phyloP scores from a whole-genome alignment of 495 filamentous ascomycete genomes.

The Lasiosphaeria hispida region DNA sequence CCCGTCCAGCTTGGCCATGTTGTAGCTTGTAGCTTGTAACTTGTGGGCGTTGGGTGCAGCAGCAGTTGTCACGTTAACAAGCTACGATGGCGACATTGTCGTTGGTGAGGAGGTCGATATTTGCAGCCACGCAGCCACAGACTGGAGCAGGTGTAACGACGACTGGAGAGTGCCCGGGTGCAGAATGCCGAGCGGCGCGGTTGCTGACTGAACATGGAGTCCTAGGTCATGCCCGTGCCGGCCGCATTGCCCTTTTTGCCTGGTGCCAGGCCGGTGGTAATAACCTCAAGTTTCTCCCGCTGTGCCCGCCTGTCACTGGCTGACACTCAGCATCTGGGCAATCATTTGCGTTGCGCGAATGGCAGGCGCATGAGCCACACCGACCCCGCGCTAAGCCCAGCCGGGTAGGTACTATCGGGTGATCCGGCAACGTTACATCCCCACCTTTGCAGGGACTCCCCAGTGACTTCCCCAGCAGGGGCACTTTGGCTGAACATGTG shows the following conservation, averaged over 20 bases:
- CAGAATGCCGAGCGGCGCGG: not conserved
- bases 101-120: not conserved
- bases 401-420: slow-evolving; percentile 17
- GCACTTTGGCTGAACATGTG: not conserved
- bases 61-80: slow-evolving; percentile 26
- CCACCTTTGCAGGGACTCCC: not conserved
- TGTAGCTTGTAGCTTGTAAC: not conserved
- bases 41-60: slow-evolving; percentile 6
- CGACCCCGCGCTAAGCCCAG: slow-evolving; percentile 1
- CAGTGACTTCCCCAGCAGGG: not conserved
- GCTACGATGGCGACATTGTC: slow-evolving; percentile 24
- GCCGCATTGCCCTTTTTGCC: slow-evolving; percentile 1
- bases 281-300: not conserved
- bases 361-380: not conserved
- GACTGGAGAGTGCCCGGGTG: not conserved
- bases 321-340: not conserved
- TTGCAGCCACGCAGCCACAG: slow-evolving; percentile 1
- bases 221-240: slow-evolving; percentile 6
- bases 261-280: not conserved
- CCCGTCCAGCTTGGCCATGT: slow-evolving; percentile 45
- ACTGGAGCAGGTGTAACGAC: slow-evolving; percentile 11
- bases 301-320: not conserved
- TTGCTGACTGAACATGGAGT: not conserved
- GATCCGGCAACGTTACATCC: slow-evolving; percentile 32
- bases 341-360: not conserved